These are phyloP conservation scores for Boletus eberwhitei DNA, from an alignment of 768 basidiomycete genomes.

Conservation along the genomic window DNA sequence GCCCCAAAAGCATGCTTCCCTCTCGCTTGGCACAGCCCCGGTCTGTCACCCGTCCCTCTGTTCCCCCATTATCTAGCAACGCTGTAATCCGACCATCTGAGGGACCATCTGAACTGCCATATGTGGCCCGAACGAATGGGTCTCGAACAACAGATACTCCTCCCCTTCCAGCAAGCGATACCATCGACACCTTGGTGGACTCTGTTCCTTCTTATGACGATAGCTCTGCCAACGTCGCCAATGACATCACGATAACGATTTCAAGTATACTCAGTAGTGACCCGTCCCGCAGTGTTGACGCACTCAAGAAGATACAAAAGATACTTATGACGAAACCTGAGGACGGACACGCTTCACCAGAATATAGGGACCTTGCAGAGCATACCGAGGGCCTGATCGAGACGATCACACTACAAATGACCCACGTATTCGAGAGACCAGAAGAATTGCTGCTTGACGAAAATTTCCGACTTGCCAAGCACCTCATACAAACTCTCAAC, in stretches of 20 bases:
- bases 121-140: constrained; percentile 21
- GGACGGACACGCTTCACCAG: constrained; percentile 59
- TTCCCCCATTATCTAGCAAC: constrained; percentile 21
- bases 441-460: constrained; percentile 70
- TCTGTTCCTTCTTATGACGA: constrained; percentile 25
- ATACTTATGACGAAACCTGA: constrained; percentile 77
- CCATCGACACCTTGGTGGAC: constrained; percentile 35
- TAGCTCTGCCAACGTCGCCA: constrained; percentile 25
- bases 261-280: constrained; percentile 89
- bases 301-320: constrained; percentile 89
- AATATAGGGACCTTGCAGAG: constrained; percentile 76
- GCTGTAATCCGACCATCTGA: constrained; percentile 21
- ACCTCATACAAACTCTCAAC: constrained; percentile 94
- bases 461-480: constrained; percentile 93
- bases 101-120: constrained; percentile 32
- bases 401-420: constrained; percentile 88
- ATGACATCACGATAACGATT: constrained; percentile 77
- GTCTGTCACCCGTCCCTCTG: constrained; percentile 35
- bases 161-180: constrained; percentile 20
- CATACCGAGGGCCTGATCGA: constrained; percentile 84
- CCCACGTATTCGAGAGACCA: constrained; percentile 83
- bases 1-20: constrained; percentile 68
- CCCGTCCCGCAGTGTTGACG: constrained; percentile 82
- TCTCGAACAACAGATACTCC: constrained; percentile 12
- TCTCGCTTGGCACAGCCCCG: constrained; percentile 72